Evolutionary conservation across 179 eudicot genomes (phyloP).

Genomic region (Beta corolliflora): DNA sequence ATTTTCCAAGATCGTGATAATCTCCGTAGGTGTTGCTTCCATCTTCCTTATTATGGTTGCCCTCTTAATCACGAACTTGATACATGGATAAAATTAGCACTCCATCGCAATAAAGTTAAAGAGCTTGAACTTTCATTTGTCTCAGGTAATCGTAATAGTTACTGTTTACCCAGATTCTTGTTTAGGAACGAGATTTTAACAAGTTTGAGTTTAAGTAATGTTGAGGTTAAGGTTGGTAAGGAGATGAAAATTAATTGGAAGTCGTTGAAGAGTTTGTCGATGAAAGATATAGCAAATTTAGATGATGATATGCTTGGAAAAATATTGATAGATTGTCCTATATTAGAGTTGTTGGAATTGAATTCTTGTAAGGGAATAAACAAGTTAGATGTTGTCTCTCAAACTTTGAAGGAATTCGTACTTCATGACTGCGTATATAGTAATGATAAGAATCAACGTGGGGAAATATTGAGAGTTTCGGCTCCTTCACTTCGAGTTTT

Average conservation of each 20-base stretch:
- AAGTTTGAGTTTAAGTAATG: background rate
- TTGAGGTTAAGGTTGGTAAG: background rate
- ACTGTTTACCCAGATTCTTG: background rate
- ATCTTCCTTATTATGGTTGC: background rate
- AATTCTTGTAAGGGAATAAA: background rate
- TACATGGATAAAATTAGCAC: background rate
- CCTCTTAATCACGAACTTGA: background rate
- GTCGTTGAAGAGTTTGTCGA: background rate
- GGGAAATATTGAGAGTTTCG: background rate
- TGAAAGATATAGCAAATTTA: background rate
- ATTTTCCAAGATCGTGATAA: background rate
- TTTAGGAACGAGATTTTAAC: background rate
- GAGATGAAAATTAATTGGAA: background rate
- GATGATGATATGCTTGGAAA: background rate
- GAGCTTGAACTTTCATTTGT: background rate
- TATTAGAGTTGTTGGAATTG: background rate
- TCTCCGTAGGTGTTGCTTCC: background rate
- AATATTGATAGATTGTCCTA: background rate
- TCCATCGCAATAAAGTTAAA: background rate
- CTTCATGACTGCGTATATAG: background rate
- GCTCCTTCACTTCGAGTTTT: background rate
- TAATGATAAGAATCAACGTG: background rate
- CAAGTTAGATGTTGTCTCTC: background rate
- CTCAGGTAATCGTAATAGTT: background rate
- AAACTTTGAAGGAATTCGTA: background rate